phyloP scores from a whole-genome alignment of 352 stramenopile species.

The Plasmopara muralis region DNA sequence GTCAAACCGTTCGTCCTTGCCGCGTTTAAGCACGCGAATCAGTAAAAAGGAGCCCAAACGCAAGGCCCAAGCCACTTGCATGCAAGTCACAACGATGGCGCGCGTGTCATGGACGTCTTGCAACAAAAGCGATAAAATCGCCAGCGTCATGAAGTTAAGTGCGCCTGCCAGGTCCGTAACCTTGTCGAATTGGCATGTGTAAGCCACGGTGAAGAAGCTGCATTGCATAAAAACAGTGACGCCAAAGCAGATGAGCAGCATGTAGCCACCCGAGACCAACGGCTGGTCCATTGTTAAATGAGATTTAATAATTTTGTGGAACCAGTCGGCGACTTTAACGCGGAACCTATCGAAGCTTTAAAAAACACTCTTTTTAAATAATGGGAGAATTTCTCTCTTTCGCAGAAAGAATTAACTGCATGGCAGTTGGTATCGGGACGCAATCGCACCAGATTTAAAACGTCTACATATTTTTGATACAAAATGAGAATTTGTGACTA shows the following conservation, averaged over 20 bases:
- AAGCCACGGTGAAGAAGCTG: conserved; percentile 55
- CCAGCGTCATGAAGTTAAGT: conserved; percentile 55
- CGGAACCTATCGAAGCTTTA: no score
- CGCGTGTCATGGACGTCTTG: conserved; percentile 41
- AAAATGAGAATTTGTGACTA: no score
- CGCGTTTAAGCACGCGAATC: conserved; percentile 53
- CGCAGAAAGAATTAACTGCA: no score
- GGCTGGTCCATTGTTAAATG: conserved; percentile 14
- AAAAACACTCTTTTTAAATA: no score
- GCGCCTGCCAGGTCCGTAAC: conserved; percentile 56
- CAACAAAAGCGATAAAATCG: conserved; percentile 39
- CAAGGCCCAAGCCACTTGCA: conserved; percentile 51
- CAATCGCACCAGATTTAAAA: no score
- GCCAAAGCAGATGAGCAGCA: conserved; percentile 44
- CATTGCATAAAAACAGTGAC: conserved; percentile 49
- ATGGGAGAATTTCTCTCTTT: no score
- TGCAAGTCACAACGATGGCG: conserved; percentile 35
- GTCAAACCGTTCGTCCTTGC: conserved; percentile 74
- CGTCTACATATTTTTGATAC: no score
- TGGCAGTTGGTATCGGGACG: no score
- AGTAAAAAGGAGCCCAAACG: conserved; percentile 65
- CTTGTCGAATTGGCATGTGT: conserved; percentile 57
- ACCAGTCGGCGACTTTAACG: no score
- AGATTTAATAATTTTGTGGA: no score
- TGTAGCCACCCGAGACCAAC: conserved; percentile 21